These are phyloP conservation scores for Bolboschoenus planiculmis DNA, from an alignment of 176 grass and related monocot genomes.

Conservation along the genomic window DNA sequence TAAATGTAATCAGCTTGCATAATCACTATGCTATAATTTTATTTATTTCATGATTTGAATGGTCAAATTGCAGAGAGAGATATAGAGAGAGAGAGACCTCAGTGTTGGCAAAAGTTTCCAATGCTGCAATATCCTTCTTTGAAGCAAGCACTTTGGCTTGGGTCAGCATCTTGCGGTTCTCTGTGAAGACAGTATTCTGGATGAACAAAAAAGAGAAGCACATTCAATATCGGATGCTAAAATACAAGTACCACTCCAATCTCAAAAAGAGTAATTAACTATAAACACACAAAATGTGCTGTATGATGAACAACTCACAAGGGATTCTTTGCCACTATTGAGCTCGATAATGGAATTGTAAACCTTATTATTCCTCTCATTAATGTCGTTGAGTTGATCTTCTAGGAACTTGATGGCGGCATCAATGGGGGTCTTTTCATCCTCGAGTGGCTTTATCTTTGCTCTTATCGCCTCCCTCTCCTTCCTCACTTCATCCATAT, in stretches of 20 bases:
- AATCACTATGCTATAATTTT: background rate
- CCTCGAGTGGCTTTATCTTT: constrained; percentile 38
- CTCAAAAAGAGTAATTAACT: background rate
- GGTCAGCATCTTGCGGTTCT: constrained; percentile 54
- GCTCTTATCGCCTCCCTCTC: constrained; percentile 31
- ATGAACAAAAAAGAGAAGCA: constrained; percentile 19
- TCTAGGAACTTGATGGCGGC: constrained; percentile 29
- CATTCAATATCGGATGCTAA: constrained; percentile 19
- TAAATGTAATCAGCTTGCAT: background rate
- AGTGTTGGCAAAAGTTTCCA: constrained; percentile 51
- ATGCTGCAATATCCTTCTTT: constrained; percentile 55
- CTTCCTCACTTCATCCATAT: constrained; percentile 44
- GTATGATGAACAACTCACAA: constrained; percentile 18
- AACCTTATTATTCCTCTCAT: constrained; percentile 33
- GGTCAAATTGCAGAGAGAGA: constrained; percentile 1
- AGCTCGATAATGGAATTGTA: constrained; percentile 25
- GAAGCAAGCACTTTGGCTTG: constrained; percentile 62
- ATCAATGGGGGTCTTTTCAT: constrained; percentile 30
- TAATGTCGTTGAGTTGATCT: constrained; percentile 26
- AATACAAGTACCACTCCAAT: background rate
- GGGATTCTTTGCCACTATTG: constrained; percentile 22
- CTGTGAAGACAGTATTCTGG: constrained; percentile 60
- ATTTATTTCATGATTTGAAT: background rate
- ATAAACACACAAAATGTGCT: background rate
- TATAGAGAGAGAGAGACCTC: constrained; percentile 56